A percentile compares a stretch with the other conserved stretches of the same genome.
phyloP scores from a whole-genome alignment of 108 stramenopile genomes.

The Cyclotella baltica region DNA sequence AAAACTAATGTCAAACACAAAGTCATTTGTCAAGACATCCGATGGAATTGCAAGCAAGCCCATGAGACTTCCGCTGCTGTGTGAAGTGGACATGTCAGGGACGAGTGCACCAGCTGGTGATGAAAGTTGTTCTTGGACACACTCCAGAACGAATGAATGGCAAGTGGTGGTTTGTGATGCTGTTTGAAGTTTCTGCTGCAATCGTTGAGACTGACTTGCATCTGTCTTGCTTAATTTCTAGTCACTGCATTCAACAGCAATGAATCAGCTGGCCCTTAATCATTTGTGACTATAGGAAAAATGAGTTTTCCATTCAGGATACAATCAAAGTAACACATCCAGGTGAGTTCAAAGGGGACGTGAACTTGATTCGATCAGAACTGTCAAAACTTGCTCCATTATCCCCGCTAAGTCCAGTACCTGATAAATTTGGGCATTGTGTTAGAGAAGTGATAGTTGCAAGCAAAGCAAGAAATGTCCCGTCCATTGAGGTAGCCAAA shows the following conservation, averaged over 20 bases:
- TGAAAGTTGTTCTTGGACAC: slow-evolving; percentile 68
- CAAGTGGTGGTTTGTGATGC: neutral
- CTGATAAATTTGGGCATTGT: slow-evolving; percentile 56
- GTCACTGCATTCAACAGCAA: slow-evolving; percentile 52
- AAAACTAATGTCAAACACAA: slow-evolving; percentile 55
- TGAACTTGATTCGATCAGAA: slow-evolving; percentile 73
- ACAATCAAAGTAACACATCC: slow-evolving; percentile 47
- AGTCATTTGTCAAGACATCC: slow-evolving; percentile 64
- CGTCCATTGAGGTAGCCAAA: slow-evolving; percentile 46
- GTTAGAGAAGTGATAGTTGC: slow-evolving; percentile 77
- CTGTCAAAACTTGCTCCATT: slow-evolving; percentile 78
- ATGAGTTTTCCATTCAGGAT: slow-evolving; percentile 42
- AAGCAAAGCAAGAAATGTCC: slow-evolving; percentile 72
- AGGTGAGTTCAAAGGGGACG: slow-evolving; percentile 47
- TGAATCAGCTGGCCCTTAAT: slow-evolving; percentile 36
- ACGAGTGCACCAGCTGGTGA: slow-evolving; percentile 46
- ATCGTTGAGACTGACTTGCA: neutral
- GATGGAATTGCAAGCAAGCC: slow-evolving; percentile 57
- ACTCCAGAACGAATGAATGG: too few relatives aligned
- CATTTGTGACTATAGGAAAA: slow-evolving; percentile 47
- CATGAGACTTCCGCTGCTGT: slow-evolving; percentile 56
- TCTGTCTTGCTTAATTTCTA: neutral
- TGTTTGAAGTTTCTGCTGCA: too few relatives aligned
- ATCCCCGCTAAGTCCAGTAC: slow-evolving; percentile 27
- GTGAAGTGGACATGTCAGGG: slow-evolving; percentile 66